These are phyloP conservation scores for Cryphonectria naterciae DNA, from an alignment of 2,329 filamentous ascomycete genomes.

Conservation along the genomic window DNA sequence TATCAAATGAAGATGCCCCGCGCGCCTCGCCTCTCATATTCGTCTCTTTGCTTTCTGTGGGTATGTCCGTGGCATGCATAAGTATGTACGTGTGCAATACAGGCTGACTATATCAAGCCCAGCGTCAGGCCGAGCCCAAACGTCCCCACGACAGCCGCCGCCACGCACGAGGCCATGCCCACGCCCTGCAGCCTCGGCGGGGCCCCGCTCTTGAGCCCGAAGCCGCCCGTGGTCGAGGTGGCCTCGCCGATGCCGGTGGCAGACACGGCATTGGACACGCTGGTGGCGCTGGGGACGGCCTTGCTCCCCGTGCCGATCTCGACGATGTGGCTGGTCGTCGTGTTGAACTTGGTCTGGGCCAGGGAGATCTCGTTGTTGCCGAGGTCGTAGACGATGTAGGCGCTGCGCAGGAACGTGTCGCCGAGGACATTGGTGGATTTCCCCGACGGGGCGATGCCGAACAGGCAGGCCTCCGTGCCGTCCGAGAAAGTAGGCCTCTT, in stretches of 20 bases:
- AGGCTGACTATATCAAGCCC: neutral
- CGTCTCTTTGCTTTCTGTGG: neutral
- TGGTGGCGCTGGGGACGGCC: conserved; percentile 58
- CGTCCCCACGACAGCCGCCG: conserved; percentile 13
- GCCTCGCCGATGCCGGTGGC: conserved; percentile 48
- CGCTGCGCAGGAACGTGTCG: conserved; percentile 75
- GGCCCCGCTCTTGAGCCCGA: conserved; percentile 29
- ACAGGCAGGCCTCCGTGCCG: conserved; percentile 63
- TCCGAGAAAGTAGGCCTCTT: conserved; percentile 55
- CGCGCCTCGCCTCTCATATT: neutral
- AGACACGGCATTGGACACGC: conserved; percentile 51
- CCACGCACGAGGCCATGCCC: conserved; percentile 1
- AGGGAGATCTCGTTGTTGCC: conserved; percentile 72
- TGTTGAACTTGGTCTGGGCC: conserved; percentile 68
- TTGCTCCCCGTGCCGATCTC: conserved; percentile 58
- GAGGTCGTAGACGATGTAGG: conserved; percentile 77
- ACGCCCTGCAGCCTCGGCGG: neutral
- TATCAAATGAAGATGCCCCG: too few species aligned
- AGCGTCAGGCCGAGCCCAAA: conserved; percentile 7
- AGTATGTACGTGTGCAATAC: neutral
- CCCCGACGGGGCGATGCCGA: conserved; percentile 67
- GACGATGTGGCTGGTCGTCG: conserved; percentile 51
- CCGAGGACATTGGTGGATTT: conserved; percentile 65
- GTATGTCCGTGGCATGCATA: neutral
- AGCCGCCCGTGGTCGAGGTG: conserved; percentile 27